Base-by-base conservation (phyloP, 352 stramenopile species). In the Pythium apleroticum region DNA sequence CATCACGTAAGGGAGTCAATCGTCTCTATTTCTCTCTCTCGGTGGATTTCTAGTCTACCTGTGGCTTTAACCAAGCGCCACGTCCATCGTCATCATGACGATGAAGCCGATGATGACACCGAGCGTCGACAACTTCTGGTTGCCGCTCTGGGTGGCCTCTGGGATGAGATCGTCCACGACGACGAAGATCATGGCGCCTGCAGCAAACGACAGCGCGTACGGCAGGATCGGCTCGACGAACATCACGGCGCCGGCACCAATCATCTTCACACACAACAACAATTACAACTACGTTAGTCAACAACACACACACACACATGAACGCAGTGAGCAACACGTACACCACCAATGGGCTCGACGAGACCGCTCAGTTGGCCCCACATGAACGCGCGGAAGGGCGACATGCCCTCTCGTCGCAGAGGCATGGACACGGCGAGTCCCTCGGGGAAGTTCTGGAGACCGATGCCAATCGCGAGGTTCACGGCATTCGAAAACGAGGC, bases 71-170 rank as follows among this genome's bases (percentile, higher is more conserved):
- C 85, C 85, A 8, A 95, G 76, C 31, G 87, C 87, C 22, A 95
- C 87, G 65, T 95, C 88, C 85, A 96, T 93, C 64, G 75, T 72
- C 89, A 97, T 97, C 90, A 97, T 97, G 52, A 97, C 88, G 50
- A 97, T 89, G 70, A 97, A 97, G 15, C 89, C 89, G 30, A 93
- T 71, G 48, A 97, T 96, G 9, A 83, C 89, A 12, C 88, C 89
- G 25, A 92, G 82, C 11, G 89, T 96, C 30, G 86, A 83, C 24
- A 95, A 74, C 68, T 95, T 95, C 73, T 93, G 82, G 68, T 96
- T 96, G 60, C 87, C 84, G 45, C 85, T 96, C 71, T 96, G 87
- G 31, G 80, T 93, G 7, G 87, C 86, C 65, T 97, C 90, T 0
- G 90, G 90, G 24, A 97, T 82, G n/a, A 97, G 72, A 60, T 96